Evolutionary conservation across 306 rosid species (phyloP), one percentile per base, ranked within the genome.

Genomic region (Gleditsia sinensis): DNA sequence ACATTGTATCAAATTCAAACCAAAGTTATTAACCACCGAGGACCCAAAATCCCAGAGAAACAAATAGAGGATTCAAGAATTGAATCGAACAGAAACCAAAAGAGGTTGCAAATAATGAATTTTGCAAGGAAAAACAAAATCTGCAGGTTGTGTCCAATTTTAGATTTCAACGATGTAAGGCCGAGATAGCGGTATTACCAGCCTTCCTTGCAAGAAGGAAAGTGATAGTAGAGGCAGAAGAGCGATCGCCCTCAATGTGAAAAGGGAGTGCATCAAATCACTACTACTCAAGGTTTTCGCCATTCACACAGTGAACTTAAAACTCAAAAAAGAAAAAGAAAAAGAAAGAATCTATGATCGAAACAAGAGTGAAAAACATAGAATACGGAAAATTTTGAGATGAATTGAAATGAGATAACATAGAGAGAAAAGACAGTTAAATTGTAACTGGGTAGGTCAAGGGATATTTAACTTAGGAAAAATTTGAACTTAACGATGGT

Each of bases 151-250:
- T 61, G 45, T 75, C 59, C 28, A 12, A 66, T 19, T 4, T 7
- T 2, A 3, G 9, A 25, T 5, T 43, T 92, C 85, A 93, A 8
- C 97, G 97, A 92, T 92, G n/a, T 97, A 71, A 92, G 78, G 75
- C 99, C 99, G 28, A 90, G 77, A 95, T 97, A 94, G 89, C 99
- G 99, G 86, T 80, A 94, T 88, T 94, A 94, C 99, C 99, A 94
- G 84, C 88, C 96, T 69, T 90, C 89, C 77, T 88, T 94, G 96
- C 97, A 94, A 37, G 99, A 92, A 21, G 97, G 67, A 94, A 94
- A 6, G 91, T 69, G 84, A 91, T 83, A 28, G 84, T 83, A 17
- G 89, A 86, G 0, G 90, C 70, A 37, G 90, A 67, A 78, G 37
- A 75, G 95, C 97, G 96, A 97, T 93, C 95, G 80, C 99, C 87